phyloP scores from a whole-genome alignment of 805 yeast genomes.

The Candida sonorensis region DNA sequence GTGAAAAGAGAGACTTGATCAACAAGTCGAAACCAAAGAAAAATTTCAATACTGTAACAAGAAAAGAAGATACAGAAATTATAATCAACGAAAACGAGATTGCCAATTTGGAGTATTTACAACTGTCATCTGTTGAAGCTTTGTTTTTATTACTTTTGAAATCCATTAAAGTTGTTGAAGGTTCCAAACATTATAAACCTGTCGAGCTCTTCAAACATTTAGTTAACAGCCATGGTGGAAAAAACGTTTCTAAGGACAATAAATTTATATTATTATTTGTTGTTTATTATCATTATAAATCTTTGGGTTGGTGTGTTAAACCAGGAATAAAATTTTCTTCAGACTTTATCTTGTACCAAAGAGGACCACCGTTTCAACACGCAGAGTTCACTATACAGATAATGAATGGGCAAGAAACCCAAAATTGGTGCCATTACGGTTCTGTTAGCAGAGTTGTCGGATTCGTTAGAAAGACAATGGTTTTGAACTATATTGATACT shows the following conservation, averaged over 20 bases:
- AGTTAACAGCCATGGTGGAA: constrained; percentile 7
- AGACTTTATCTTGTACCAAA: constrained; percentile 72
- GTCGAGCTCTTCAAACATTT: constrained; percentile 10
- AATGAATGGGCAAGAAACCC: constrained; percentile 6
- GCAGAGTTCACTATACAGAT: constrained; percentile 70
- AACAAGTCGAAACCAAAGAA: constrained; percentile 11
- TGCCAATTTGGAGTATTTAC: constrained; percentile 41
- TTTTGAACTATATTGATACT: constrained; percentile 58
- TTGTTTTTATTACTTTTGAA: constrained; percentile 49
- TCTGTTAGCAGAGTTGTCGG: constrained; percentile 75
- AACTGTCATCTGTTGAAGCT: constrained; percentile 70
- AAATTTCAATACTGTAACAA: constrained; percentile 7
- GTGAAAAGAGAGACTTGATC: constrained; percentile 12
- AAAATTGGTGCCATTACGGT: constrained; percentile 53
- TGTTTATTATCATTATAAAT: constrained; percentile 79
- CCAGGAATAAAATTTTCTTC: constrained; percentile 90
- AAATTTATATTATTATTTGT: constrained; percentile 51
- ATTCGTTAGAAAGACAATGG: constrained; percentile 75
- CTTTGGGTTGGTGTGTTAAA: constrained; percentile 91
- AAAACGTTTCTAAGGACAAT: constrained; percentile 25
- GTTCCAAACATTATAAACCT: constrained; percentile 1
- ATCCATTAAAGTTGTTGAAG: constrained; percentile 25
- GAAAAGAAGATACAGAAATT: constrained; percentile 33
- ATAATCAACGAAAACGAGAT: constrained; percentile 20
- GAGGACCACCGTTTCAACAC: constrained; percentile 95